Evolutionary conservation across 192 early-diverging fungal species (phyloP), one percentile per base, ranked within the genome.

Genomic region (Rhizophlyctis rosea): DNA sequence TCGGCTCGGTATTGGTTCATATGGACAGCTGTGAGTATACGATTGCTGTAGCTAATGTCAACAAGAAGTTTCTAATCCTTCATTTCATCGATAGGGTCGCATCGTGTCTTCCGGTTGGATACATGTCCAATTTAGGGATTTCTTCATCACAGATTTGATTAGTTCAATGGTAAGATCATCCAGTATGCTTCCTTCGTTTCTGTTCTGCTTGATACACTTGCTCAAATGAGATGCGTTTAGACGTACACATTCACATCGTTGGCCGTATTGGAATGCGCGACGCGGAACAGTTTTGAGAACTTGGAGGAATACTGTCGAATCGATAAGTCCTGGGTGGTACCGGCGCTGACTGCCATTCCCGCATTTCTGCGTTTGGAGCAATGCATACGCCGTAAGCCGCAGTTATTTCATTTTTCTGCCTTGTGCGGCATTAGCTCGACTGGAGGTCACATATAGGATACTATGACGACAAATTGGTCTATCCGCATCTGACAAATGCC

Each of bases 401-500:
- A n/a, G n/a, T n/a, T n/a, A n/a, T n/a, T n/a, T n/a, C n/a, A n/a
- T n/a, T n/a, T n/a, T n/a, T n/a, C n/a, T n/a, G n/a, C n/a, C n/a
- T n/a, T n/a, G n/a, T n/a, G n/a, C n/a, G n/a, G n/a, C n/a, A n/a
- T n/a, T n/a, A n/a, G n/a, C n/a, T n/a, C n/a, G n/a, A n/a, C n/a
- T n/a, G n/a, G n/a, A n/a, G n/a, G 39, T 44, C 18, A 18, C 18
- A 18, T 13, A 44, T 34, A 65, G 47, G 59, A 18, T 77, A 70
- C 58, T 54, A 71, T 39, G 71, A 72, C 39, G 34, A 53, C 30
- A 57, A 25, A 28, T n/a, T 52, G 4, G 27, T 55, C 13, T 70
- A 75, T 34, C 76, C 76, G 9, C 76, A 78, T 50, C 23, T 75
- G 32, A 69, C 65, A 21, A 78, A 78, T 62, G 61, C 64, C 0